Evolutionary conservation across 495 filamentous ascomycete genomes (phyloP).

Genomic region (Chaetomium tenue): DNA sequence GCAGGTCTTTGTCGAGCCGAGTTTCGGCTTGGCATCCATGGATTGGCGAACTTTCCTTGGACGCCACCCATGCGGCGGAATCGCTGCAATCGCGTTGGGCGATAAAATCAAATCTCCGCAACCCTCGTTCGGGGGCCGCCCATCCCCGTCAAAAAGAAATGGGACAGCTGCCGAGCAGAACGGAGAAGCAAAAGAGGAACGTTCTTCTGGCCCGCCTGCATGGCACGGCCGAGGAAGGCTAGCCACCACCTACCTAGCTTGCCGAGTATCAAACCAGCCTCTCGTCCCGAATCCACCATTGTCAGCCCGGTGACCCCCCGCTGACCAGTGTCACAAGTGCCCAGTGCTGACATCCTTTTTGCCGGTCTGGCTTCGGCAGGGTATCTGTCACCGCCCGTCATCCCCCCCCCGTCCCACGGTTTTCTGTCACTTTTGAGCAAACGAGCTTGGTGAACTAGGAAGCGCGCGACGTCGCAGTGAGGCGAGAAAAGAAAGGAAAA

Average conservation of each 20-base stretch:
- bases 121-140: neutral
- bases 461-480: neutral
- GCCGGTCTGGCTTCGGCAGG: conserved; percentile 9
- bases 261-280: neutral
- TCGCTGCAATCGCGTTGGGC: conserved; percentile 2
- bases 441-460: neutral
- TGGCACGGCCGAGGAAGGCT: neutral
- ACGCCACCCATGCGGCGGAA: conserved; percentile 9
- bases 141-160: neutral
- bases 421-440: conserved; percentile 5
- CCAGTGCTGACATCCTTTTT: neutral
- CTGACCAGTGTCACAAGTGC: neutral
- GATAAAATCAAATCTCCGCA: conserved; percentile 13
- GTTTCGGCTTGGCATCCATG: conserved; percentile 13
- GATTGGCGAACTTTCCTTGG: conserved; percentile 2
- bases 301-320: neutral
- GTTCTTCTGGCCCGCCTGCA: neutral
- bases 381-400: conserved; percentile 19
- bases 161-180: neutral
- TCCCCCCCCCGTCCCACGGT: conserved; percentile 5
- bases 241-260: neutral
- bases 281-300: neutral
- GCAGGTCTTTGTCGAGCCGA: conserved; percentile 11
- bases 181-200: neutral
- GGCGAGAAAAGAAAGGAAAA: conserved; percentile 7